Percentiles rank a stretch among this genome's conserved stretches.
Evolutionary conservation across 352 stramenopile species (phyloP).

Genomic region (Globisporangium echinulatum): DNA sequence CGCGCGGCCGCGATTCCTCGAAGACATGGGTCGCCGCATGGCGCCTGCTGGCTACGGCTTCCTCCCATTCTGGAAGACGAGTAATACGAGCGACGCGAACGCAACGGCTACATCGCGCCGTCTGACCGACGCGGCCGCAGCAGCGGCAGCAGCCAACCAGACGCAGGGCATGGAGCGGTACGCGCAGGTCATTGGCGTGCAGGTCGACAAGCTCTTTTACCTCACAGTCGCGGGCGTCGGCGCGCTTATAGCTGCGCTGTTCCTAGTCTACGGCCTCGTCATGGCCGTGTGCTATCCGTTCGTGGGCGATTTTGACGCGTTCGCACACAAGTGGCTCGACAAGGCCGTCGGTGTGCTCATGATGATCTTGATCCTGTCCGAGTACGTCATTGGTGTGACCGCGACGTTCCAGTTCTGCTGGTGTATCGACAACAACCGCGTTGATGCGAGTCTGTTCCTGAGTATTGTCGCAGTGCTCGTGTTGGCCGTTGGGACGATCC

Average conservation of each 20-base stretch:
- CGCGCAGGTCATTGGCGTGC: constrained; percentile 58
- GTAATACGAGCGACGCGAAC: constrained; percentile 10
- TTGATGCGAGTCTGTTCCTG: constrained; percentile 58
- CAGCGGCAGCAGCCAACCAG: constrained; percentile 14
- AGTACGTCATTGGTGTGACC: constrained; percentile 80
- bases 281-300: constrained; percentile 44
- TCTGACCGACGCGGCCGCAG: constrained; percentile 16
- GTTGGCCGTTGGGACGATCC: constrained; percentile 68
- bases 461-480: constrained; percentile 62
- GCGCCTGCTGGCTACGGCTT: constrained; percentile 55
- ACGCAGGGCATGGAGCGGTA: constrained; percentile 81
- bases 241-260: constrained; percentile 35
- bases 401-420: constrained; percentile 85
- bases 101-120: constrained; percentile 18
- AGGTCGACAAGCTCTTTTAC: constrained; percentile 80
- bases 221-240: constrained; percentile 60
- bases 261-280: constrained; percentile 38
- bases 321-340: constrained; percentile 69
- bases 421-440: constrained; percentile 50
- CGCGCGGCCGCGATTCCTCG: constrained; percentile 56
- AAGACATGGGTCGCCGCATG: constrained; percentile 76
- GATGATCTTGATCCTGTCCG: constrained; percentile 78
- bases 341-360: constrained; percentile 75
- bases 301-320: constrained; percentile 45
- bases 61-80: constrained; percentile 51